Base-by-base conservation (phyloP, 495 filamentous ascomycete species). In the Glonium stellatum region DNA sequence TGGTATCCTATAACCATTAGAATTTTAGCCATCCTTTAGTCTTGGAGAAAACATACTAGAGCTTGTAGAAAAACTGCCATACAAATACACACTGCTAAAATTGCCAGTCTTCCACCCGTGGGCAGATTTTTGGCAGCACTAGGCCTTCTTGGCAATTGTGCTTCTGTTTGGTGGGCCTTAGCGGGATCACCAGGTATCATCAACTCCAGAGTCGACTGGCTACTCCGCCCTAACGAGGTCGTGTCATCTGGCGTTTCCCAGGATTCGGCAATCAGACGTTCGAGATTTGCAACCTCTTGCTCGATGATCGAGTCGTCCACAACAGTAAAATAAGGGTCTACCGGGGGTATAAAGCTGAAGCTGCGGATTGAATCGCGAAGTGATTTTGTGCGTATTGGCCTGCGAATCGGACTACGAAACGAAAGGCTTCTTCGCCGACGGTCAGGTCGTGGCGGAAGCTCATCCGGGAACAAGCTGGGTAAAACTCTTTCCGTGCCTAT, bases 1-100 rank as follows among this genome's bases (percentile, higher is more conserved):
- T 87, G 60, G 85, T 84, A 66, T 87, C 84, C 58, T 60, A 19
- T 15, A 5, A n/a, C 39, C 10, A 22, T 22, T 25, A 47, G 36
- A n/a, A n/a, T 46, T 13, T 4, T 25, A 23, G 18, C 10, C 18
- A 18, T 44, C 11, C 21, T 25, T 13, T 13, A n/a, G 13, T 4
- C 13, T 23, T 25, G 13, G 48, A 4, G 12, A 23, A 23, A 2
- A 18, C 27, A 52, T 52, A 52, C 46, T 6, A 61, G 15, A 41
- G 59, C 59, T 37, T 56, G 52, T 23, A 61, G 53, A 42, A 61
- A 61, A 0, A 61, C 52, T 22, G 59, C 52, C 13, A 46, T 50
- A 59, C 75, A 68, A 54, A 73, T 63, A 55, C 58, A 60, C 1
- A 42, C 46, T 27, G 54, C 58, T 25, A 60, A 37, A 36, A 60